Base-by-base conservation (phyloP, 2,329 filamentous ascomycete species). In the Lecanicillium sp. region DNA sequence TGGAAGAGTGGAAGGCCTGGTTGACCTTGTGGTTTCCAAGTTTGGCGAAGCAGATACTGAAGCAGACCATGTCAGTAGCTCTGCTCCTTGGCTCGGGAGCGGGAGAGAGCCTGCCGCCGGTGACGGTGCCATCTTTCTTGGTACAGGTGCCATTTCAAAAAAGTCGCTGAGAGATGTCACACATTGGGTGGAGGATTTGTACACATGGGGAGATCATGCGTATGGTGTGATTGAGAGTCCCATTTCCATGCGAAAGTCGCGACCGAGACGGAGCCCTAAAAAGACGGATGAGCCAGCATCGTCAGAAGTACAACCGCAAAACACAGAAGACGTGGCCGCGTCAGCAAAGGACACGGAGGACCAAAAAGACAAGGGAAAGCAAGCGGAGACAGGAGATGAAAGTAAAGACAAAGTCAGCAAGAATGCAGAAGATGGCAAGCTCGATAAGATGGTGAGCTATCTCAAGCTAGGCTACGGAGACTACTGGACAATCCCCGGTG, bases 151-250 rank as follows among this genome's bases (percentile, higher is more conserved):
- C 7, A 58, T 96, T 32, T 82, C 83, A 11, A 72, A 78, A 38
- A 71, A 71, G 14, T 90, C 86, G 0, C 53, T 95, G 33, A 71
- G 79, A 34, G 78, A 83, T 50, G 56, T 95, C 18, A 82, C 83
- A 1, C 75, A 83, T 40, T 96, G 90, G 90, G 82, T 92, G 71
- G 85, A 94, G 57, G 83, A 85, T 52, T 71, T 95, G 3, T 94
- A 92, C 58, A 80, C 71, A 20, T 86, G 87, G 68, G 90, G 89
- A 3, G 79, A 85, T 37, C 73, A 84, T 51, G 80, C 90, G 3
- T 96, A 95, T 55, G 90, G 89, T 4, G 75, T 95, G 6, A 75
- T 76, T 38, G 83, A 94, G 27, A 88, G 86, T 47, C 84, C 87
- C 12, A 75, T 73, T 2, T 81, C 84, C 2, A 71, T 72, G 43